Conservation (phyloP, 768 basidiomycete species). For the Leccinum variicolor region DNA sequence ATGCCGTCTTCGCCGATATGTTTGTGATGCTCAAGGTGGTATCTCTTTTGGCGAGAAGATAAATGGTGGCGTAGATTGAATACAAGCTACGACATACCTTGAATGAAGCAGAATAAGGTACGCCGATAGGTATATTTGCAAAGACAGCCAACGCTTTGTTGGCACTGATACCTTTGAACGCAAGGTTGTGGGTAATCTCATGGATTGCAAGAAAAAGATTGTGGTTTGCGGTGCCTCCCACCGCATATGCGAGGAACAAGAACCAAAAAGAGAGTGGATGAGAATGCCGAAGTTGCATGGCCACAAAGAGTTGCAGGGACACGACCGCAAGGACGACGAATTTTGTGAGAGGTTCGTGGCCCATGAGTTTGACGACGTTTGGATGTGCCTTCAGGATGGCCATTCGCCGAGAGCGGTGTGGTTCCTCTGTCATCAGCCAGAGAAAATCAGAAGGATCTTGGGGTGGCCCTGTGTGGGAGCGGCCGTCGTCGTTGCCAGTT, state of each 20-base stretch:
- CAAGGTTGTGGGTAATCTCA: constrained; percentile 97
- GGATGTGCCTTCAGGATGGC: constrained; percentile 95
- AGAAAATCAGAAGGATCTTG: constrained; percentile 85
- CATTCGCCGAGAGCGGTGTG: constrained; percentile 83
- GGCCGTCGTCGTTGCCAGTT: constrained; percentile 37
- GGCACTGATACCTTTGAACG: constrained; percentile 74
- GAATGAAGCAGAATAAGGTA: constrained; percentile 95
- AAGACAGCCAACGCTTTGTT: constrained; percentile 90
- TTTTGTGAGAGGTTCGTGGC: constrained; percentile 88
- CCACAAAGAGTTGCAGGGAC: constrained; percentile 62
- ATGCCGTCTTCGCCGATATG: constrained; percentile 93
- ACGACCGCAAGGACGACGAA: constrained; percentile 86
- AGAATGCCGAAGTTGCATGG: constrained; percentile 63
- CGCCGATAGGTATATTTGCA: constrained; percentile 89
- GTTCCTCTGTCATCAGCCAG: constrained; percentile 98
- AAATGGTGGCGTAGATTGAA: background rate
- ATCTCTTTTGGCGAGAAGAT: constrained; percentile 48
- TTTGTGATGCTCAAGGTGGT: constrained; percentile 97
- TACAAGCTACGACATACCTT: constrained; percentile 51
- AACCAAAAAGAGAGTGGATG: constrained; percentile 70
- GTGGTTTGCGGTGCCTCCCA: constrained; percentile 96
- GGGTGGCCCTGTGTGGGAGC: constrained; percentile 48
- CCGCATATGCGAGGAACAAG: constrained; percentile 71
- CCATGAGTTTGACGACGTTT: constrained; percentile 96
- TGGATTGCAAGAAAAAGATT: constrained; percentile 98